Evolutionary conservation across 2,329 filamentous ascomycete genomes (phyloP).

Genomic region (Neonectria neomacrospora): DNA sequence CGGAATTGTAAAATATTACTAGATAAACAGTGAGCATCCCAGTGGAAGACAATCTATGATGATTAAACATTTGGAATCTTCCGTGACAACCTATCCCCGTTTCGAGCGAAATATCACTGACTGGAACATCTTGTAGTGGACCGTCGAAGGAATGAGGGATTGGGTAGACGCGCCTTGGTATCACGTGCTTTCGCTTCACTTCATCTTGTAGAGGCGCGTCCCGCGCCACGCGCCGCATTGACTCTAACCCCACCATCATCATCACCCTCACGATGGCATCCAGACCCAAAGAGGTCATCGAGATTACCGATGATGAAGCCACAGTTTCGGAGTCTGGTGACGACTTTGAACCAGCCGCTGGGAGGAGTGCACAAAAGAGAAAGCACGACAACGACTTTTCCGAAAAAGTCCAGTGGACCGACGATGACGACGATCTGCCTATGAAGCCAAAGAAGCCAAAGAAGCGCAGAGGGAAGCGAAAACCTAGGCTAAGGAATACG

Average conservation of each 20-base stretch:
- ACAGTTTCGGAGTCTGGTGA: constrained; percentile 37
- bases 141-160: neutral
- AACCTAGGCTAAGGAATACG: constrained; percentile 46
- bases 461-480: constrained; percentile 46
- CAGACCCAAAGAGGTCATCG: constrained; percentile 35
- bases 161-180: neutral
- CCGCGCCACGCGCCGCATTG: constrained; percentile 27
- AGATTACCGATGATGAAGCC: constrained; percentile 43
- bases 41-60: too few relatives aligned
- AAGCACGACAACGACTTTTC: constrained; percentile 52
- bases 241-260: constrained; percentile 11
- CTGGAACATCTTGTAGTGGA: neutral
- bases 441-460: constrained; percentile 64
- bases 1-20: too few relatives aligned
- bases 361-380: constrained; percentile 47
- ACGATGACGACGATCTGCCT: constrained; percentile 71
- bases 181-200: constrained; percentile 43
- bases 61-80: too few relatives aligned
- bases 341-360: constrained; percentile 10
- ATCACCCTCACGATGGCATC: constrained; percentile 26
- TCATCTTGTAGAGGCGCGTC: constrained; percentile 24
- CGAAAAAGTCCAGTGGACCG: constrained; percentile 64
- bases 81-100: too few relatives aligned
- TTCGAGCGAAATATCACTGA: too few relatives aligned
- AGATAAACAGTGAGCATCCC: too few relatives aligned